Evolutionary conservation across 768 basidiomycete genomes (phyloP).

Genomic region (Boletus rufocinnamomeus): DNA sequence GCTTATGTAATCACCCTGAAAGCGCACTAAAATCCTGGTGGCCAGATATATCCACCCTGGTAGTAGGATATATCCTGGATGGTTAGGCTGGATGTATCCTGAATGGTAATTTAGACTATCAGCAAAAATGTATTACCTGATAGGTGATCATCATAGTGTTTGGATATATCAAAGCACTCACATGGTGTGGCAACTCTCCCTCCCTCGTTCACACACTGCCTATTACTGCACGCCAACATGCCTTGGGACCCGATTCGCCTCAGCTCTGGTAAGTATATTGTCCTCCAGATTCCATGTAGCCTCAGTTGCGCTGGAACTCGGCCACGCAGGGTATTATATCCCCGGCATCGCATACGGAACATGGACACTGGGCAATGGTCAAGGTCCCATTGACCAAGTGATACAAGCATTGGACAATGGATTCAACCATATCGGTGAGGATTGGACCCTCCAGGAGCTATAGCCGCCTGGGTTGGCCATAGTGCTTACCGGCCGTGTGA

Average conservation of each 20-base stretch:
- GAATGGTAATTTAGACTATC: too few relatives aligned
- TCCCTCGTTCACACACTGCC: neutral
- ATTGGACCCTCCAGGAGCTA: neutral
- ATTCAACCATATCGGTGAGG: conserved; percentile 61
- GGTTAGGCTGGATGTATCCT: too few relatives aligned
- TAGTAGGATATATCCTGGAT: too few relatives aligned
- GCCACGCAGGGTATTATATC: conserved; percentile 42
- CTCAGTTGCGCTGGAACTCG: neutral
- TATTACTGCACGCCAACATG: conserved; percentile 38
- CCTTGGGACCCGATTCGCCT: conserved; percentile 61
- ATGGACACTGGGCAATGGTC: conserved; percentile 63
- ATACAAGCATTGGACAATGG: conserved; percentile 63
- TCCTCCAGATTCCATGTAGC: neutral
- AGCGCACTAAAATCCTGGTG: too few relatives aligned
- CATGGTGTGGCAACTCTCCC: neutral
- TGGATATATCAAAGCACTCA: too few relatives aligned
- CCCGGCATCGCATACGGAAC: conserved; percentile 64
- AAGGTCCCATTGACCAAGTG: conserved; percentile 52
- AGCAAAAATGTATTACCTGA: too few relatives aligned
- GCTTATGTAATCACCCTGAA: too few relatives aligned
- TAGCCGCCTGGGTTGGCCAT: neutral
- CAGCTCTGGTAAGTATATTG: conserved; percentile 51
- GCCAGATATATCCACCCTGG: too few relatives aligned
- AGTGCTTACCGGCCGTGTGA: neutral
- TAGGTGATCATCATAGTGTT: too few relatives aligned